Percentiles rank a stretch among this genome's conserved stretches.
Conservation (phyloP, 2,329 filamentous ascomycete species). For the Dactylella cylindrospora region DNA sequence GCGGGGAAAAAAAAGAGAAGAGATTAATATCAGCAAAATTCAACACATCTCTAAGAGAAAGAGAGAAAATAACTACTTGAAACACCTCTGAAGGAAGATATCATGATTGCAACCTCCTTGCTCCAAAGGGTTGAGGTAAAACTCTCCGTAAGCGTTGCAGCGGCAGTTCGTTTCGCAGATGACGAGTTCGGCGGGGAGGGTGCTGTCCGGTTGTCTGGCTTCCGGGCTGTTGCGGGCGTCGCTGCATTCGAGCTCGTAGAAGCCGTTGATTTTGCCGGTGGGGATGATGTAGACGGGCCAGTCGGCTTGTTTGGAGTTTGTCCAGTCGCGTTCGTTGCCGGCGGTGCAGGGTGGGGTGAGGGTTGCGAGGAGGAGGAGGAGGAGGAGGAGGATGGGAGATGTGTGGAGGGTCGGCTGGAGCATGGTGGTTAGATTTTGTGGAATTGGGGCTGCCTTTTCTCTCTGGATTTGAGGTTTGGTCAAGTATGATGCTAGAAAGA, state of each 20-base stretch:
- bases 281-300: neutral
- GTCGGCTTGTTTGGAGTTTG: constrained; percentile 1
- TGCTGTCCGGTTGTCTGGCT: neutral
- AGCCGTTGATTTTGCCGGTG: constrained; percentile 1
- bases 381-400: too few relatives aligned
- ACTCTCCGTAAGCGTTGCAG: constrained; percentile 25
- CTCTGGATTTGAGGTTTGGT: too few relatives aligned
- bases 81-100: constrained; percentile 1
- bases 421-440: too few relatives aligned
- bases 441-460: too few relatives aligned
- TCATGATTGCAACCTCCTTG: constrained; percentile 1
- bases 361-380: too few relatives aligned
- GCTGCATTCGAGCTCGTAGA: neutral
- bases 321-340: constrained; percentile 18
- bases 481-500: too few relatives aligned
- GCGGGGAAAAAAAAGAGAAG: too few relatives aligned
- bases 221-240: neutral
- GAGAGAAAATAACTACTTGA: too few relatives aligned
- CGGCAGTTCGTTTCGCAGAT: constrained; percentile 12
- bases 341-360: neutral
- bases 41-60: too few relatives aligned
- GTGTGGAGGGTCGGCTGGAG: too few relatives aligned
- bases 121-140: constrained; percentile 13
- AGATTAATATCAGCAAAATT: too few relatives aligned
- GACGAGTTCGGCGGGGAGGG: neutral